Conservation (phyloP, 2,329 filamentous ascomycete genomes). For the Neophaeococcomyces mojaviensis region DNA sequence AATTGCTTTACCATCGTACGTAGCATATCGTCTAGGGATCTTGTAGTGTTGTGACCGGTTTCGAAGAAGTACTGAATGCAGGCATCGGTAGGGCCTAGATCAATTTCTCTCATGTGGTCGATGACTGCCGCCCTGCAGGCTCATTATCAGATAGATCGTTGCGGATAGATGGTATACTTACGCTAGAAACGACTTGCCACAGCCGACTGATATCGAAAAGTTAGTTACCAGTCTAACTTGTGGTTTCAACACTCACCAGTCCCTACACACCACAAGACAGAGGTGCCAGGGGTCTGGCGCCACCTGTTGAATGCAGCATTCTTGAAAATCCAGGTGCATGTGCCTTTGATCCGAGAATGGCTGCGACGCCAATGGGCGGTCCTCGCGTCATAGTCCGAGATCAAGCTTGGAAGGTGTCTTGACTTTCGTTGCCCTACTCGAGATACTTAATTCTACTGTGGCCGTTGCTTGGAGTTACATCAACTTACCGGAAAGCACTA, state of each 20-base stretch:
- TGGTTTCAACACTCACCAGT: background rate
- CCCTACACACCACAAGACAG: background rate
- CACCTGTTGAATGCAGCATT: background rate
- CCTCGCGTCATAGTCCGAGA: background rate
- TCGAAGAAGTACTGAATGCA: conserved; percentile 3
- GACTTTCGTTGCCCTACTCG: no score
- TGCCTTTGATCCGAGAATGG: background rate
- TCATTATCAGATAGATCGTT: background rate
- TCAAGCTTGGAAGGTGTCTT: no score
- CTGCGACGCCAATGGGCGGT: background rate
- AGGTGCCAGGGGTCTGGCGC: background rate
- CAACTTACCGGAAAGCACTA: background rate
- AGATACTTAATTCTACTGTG: no score
- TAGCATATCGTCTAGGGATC: background rate
- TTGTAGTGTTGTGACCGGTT: background rate
- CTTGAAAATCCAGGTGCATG: background rate
- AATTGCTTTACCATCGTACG: conserved; percentile 1
- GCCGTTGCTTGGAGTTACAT: no score
- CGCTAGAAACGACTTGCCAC: conserved; percentile 6
- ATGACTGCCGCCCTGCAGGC: background rate
- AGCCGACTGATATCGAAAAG: background rate
- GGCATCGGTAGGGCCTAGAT: background rate
- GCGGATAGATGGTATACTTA: background rate
- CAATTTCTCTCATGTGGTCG: background rate
- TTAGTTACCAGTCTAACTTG: background rate